phyloP scores from a whole-genome alignment of 2,329 filamentous ascomycete genomes.

The Colletotrichum chrysophilum region DNA sequence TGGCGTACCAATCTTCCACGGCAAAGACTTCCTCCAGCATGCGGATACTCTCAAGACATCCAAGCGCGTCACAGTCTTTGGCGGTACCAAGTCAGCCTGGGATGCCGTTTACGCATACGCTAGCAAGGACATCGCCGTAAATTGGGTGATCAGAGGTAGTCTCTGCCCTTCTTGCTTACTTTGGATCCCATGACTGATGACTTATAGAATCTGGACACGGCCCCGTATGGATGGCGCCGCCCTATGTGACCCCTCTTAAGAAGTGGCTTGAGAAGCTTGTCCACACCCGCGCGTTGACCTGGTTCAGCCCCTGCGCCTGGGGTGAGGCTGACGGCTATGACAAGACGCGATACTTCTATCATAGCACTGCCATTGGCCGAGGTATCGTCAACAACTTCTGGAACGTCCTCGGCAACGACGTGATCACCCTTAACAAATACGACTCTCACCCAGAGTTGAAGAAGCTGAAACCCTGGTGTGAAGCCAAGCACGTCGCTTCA shows the following conservation, averaged over 20 bases:
- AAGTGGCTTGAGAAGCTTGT: conserved; percentile 72
- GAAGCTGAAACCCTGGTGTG: conserved; percentile 59
- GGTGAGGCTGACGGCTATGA: conserved; percentile 66
- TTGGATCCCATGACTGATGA: not conserved
- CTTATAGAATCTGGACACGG: conserved; percentile 54
- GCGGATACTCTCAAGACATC: conserved; percentile 43
- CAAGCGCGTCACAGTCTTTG: conserved; percentile 60
- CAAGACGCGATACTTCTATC: conserved; percentile 58
- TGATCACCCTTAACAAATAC: conserved; percentile 58
- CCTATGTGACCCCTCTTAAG: conserved; percentile 71
- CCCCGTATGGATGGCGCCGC: conserved; percentile 62
- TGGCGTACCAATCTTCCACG: conserved; percentile 53
- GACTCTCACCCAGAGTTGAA: conserved; percentile 56
- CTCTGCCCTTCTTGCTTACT: conserved; percentile 5
- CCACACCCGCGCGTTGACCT: conserved; percentile 70
- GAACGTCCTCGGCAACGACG: conserved; percentile 60
- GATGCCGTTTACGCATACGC: conserved; percentile 69
- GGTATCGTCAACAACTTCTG: conserved; percentile 63
- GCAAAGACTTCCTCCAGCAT: conserved; percentile 48
- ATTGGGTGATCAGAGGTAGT: conserved; percentile 63
- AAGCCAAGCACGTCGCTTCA: conserved; percentile 57
- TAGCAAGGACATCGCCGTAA: conserved; percentile 56
- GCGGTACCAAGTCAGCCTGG: conserved; percentile 69
- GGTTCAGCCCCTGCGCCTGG: conserved; percentile 79
- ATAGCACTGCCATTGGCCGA: conserved; percentile 62